Base-by-base conservation (phyloP, 169 alveolate species). In the Eimeria acervulina region DNA sequence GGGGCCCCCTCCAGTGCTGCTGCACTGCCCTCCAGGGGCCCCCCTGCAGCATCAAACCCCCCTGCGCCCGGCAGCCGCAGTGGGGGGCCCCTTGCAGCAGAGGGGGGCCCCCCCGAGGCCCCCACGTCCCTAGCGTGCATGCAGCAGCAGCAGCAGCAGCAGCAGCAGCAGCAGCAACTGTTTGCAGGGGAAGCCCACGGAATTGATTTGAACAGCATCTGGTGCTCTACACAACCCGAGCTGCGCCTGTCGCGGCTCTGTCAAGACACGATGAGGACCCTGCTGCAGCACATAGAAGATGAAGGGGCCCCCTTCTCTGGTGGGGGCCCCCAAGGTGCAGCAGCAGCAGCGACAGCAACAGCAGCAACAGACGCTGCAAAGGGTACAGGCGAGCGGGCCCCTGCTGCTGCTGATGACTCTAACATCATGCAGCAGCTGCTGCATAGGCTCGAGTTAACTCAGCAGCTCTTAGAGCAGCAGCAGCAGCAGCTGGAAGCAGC, bases 211-310 rank as follows among this genome's bases (percentile, higher is more conserved):
- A 40, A 23, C 38, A 31, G 70, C 70, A 80, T 40, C 6, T 44
- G 66, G 70, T 31, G 40, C 26, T 40, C 38, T 2, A 26, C 90
- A 2, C 38, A 44, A 59, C 90, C 90, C 19, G 68, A 80, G 90
- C 90, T 80, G 90, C 90, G 68, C 21, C 70, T 80, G 23, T 80
- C 90, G 13, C 40, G 51, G 38, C 36, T 80, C 1, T 80, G 90
- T 59, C 90, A 44, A 44, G 90, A 80, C 38, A 47, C 85, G 7
- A 28, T 74, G 55, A 7, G 85, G 31, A 74, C 90, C 4, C 40
- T 40, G 70, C 90, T 80, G 90, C 90, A 80, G 85, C 85, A 74
- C 85, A 15, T 40, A 40, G 85, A 21, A 17, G 85, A 36, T 31
- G 85, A 33, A 33, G 85, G 42, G 55, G 85, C 55, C n/a, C 28